A percentile compares a stretch with the other conserved stretches of the same genome.
These are phyloP conservation scores for Yamadazyma kanchanaburiensis DNA, from an alignment of 1,139 yeast genomes.

Conservation along the genomic window DNA sequence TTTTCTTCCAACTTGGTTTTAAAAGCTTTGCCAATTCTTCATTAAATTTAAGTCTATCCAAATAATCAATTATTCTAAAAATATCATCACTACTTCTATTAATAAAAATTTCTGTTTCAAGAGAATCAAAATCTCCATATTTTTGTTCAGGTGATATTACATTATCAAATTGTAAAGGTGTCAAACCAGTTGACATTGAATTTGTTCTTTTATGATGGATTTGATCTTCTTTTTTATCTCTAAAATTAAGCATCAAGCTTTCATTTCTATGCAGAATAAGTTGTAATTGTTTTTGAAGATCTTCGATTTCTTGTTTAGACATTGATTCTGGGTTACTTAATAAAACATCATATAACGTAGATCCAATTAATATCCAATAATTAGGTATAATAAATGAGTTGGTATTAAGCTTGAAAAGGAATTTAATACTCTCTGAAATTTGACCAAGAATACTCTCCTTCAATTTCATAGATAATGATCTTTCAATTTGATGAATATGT, in stretches of 20 bases:
- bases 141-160: slow-evolving; percentile 7
- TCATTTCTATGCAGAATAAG: slow-evolving; percentile 67
- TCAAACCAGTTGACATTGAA: slow-evolving; percentile 10
- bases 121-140: slow-evolving; percentile 9
- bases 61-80: slow-evolving; percentile 27
- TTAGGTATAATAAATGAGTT: slow-evolving; percentile 78
- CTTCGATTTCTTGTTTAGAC: slow-evolving; percentile 23
- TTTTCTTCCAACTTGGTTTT: slow-evolving; percentile 18
- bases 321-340: slow-evolving; percentile 20
- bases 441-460: slow-evolving; percentile 20
- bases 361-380: slow-evolving; percentile 63
- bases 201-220: slow-evolving; percentile 22
- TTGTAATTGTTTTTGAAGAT: slow-evolving; percentile 51
- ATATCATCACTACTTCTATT: slow-evolving; percentile 32
- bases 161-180: slow-evolving; percentile 7
- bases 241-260: slow-evolving; percentile 57
- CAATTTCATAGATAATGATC: slow-evolving; percentile 12
- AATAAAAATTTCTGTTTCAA: slow-evolving; percentile 17
- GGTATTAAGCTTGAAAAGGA: slow-evolving; percentile 55
- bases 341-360: slow-evolving; percentile 38
- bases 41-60: slow-evolving; percentile 31
- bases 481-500: slow-evolving; percentile 2
- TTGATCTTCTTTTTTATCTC: slow-evolving; percentile 42
- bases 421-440: slow-evolving; percentile 34
- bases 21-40: slow-evolving; percentile 28